Percentiles rank a stretch among this genome's conserved stretches.
These are phyloP conservation scores for Cynanchum wilfordii DNA, from an alignment of 257 asterid genomes.

Conservation along the genomic window DNA sequence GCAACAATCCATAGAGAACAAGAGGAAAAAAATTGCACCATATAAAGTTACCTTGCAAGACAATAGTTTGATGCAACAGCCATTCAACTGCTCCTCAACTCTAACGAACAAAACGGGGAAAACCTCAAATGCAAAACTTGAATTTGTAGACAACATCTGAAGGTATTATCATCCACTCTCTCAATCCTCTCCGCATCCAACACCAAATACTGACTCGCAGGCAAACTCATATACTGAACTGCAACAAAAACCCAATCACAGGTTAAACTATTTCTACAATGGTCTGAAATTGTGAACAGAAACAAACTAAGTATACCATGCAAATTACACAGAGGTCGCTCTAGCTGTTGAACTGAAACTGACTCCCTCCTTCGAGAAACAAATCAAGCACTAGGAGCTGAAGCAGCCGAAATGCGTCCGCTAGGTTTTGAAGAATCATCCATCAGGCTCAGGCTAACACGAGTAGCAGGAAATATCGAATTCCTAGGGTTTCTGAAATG, in stretches of 20 bases:
- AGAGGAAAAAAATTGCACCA: neutral
- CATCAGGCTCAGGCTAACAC: constrained; percentile 30
- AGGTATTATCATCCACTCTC: constrained; percentile 79
- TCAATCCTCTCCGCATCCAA: constrained; percentile 95
- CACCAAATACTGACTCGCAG: constrained; percentile 96
- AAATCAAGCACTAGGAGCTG: constrained; percentile 69
- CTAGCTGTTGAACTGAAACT: constrained; percentile 60
- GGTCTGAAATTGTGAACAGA: neutral
- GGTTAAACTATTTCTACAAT: neutral
- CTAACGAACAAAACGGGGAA: constrained; percentile 92
- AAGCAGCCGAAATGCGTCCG: constrained; percentile 54
- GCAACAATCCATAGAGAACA: neutral
- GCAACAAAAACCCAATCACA: constrained; percentile 1
- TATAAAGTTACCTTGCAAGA: constrained; percentile 72
- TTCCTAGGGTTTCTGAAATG: constrained; percentile 38
- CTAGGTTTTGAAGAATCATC: constrained; percentile 42
- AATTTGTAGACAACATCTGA: constrained; percentile 76
- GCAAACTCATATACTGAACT: constrained; percentile 96
- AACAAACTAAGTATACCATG: neutral
- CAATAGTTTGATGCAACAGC: constrained; percentile 84
- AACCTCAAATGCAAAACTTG: constrained; percentile 81
- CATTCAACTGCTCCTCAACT: constrained; percentile 88
- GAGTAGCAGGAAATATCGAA: constrained; percentile 11
- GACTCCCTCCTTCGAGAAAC: constrained; percentile 55
- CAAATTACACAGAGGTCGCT: constrained; percentile 62